phyloP scores from a whole-genome alignment of 495 filamentous ascomycete species.

The Penicillium desertorum region DNA sequence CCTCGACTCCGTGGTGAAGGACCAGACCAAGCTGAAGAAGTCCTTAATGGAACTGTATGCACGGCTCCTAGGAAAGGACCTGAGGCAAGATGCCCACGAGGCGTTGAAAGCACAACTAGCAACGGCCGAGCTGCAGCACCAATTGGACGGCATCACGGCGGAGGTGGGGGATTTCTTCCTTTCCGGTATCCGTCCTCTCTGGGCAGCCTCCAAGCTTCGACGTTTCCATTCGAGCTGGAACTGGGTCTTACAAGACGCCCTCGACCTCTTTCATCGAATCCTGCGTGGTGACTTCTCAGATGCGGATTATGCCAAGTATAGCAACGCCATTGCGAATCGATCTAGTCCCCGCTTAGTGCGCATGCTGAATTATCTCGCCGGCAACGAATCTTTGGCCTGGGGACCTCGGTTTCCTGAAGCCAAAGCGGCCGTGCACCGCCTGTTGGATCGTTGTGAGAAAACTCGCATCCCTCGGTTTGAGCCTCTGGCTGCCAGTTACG shows the following conservation, averaged over 20 bases:
- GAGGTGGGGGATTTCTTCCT: constrained; percentile 14
- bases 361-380: constrained; percentile 4
- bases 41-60: too few relatives aligned
- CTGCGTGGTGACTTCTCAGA: not conserved
- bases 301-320: not conserved
- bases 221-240: constrained; percentile 22
- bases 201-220: constrained; percentile 6
- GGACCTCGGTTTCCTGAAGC: too few relatives aligned
- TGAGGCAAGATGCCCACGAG: too few relatives aligned
- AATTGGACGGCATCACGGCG: constrained; percentile 9
- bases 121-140: not conserved
- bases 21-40: too few relatives aligned
- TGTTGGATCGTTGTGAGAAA: not conserved
- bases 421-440: not conserved
- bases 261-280: constrained; percentile 8
- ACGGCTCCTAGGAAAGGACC: too few relatives aligned
- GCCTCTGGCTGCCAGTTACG: constrained; percentile 5
- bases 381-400: too few relatives aligned
- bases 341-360: not conserved
- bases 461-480: constrained; percentile 1
- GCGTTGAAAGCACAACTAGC: too few relatives aligned
- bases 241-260: constrained; percentile 16
- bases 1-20: too few relatives aligned
- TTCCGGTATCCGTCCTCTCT: constrained; percentile 16
- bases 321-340: not conserved